Evolutionary conservation across 805 yeast genomes (phyloP).

Genomic region (Lipomyces lipofer): DNA sequence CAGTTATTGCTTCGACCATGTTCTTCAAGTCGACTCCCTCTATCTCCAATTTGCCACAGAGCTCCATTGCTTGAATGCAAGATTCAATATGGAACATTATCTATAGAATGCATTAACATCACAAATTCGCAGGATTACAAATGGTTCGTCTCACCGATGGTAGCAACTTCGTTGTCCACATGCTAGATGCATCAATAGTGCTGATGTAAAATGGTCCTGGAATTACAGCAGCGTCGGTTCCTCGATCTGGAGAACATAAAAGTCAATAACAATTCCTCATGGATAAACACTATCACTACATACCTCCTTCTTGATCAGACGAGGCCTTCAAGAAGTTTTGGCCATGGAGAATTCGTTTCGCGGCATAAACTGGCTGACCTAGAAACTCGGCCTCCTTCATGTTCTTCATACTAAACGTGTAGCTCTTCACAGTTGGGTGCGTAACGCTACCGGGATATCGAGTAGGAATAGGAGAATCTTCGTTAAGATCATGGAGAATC

Average conservation of each 20-base stretch:
- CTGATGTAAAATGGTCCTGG: conserved; percentile 10
- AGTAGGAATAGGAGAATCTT: conserved; percentile 1
- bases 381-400: neutral
- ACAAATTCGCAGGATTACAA: no score
- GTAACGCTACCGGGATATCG: conserved; percentile 1
- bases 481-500: neutral
- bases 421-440: neutral
- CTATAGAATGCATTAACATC: no score
- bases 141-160: conserved; percentile 10
- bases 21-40: neutral
- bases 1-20: conserved; percentile 6
- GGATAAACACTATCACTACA: neutral
- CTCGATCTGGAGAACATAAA: neutral
- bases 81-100: conserved; percentile 8
- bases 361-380: conserved; percentile 2
- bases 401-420: neutral
- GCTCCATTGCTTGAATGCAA: neutral
- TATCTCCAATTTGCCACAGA: neutral
- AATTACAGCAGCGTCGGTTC: neutral
- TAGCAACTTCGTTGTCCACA: conserved; percentile 1
- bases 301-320: conserved; percentile 3
- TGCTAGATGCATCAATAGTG: conserved; percentile 1
- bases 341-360: conserved; percentile 5
- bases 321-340: conserved; percentile 9
- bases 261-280: neutral